Base-by-base conservation (phyloP, 2,329 filamentous ascomycete species). In the Calonectria naviculata region DNA sequence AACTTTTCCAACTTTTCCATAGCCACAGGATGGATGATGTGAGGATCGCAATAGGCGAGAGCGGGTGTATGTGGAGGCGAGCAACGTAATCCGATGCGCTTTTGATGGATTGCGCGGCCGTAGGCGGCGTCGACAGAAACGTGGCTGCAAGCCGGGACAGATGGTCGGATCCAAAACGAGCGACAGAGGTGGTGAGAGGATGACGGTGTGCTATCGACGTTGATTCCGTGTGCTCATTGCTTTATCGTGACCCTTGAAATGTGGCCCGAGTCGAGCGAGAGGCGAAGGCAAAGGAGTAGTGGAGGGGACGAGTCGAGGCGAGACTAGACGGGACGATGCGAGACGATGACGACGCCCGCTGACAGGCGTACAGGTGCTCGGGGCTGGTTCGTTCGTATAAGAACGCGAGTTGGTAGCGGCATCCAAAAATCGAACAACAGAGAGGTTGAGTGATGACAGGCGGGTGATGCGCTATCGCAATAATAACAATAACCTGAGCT, bases 1-100 rank as follows among this genome's bases (percentile, higher is more conserved):
- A 91, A 91, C 80, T 89, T 89, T 80, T 91, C 89, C 81, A 89
- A n/a, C 49, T 66, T 66, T 31, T 66, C 64, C 64, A 66, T 66
- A 38, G 21, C 89, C 58, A 65, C 65, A 67, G 63, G 44, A 41
- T 65, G 4, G 54, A 56, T 28, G 31, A 28, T 41, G 36, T 29
- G 41, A 47, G 56, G 21, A 31, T 38, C 24, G 64, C 19, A 41
- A 54, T 42, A 65, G 28, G 42, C 28, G 56, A 41, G 24, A 38
- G 44, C 21, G 42, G 29, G 41, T 26, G 36, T 29, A 38, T 34
- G 63, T 46, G 49, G 68, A 67, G 56, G 44, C 36, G 29, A 46
- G 38, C 47, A 47, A 64, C 63, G 61, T 58, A 38, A 66, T 66
- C 63, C 17, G 42, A 26, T 52, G 29, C 47, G 38, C 41, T 28